Evolutionary conservation across 805 yeast genomes (phyloP).

Genomic region (Wickerhamiella spandovensis): DNA sequence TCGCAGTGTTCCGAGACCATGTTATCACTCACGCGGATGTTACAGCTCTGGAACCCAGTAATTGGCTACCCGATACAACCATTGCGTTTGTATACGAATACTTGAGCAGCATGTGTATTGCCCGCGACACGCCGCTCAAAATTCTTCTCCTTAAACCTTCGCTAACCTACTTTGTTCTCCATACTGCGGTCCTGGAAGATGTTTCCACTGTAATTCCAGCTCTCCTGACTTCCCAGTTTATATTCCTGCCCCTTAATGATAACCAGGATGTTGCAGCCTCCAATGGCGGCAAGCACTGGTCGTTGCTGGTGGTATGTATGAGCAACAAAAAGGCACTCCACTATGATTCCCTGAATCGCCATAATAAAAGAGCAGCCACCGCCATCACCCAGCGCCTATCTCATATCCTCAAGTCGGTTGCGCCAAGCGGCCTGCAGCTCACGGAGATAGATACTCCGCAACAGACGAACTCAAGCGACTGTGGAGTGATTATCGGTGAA

Average conservation of each 20-base stretch:
- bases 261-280: not conserved
- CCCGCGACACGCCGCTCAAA: not conserved
- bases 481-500: slow-evolving; percentile 32
- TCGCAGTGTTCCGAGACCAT: slow-evolving; percentile 1
- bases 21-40: slow-evolving; percentile 29
- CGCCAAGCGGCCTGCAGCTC: not conserved
- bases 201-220: not conserved
- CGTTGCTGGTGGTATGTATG: slow-evolving; percentile 3
- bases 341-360: slow-evolving; percentile 1
- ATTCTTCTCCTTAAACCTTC: not conserved
- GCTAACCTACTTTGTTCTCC: not conserved
- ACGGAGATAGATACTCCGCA: slow-evolving; percentile 31
- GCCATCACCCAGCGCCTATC: not conserved
- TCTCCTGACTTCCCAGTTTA: slow-evolving; percentile 27
- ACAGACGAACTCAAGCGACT: slow-evolving; percentile 37
- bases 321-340: slow-evolving; percentile 1
- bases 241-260: slow-evolving; percentile 28
- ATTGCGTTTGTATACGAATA: slow-evolving; percentile 50
- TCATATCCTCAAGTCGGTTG: not conserved
- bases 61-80: slow-evolving; percentile 66
- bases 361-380: not conserved
- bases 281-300: slow-evolving; percentile 20
- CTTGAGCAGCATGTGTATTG: slow-evolving; percentile 25
- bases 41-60: slow-evolving; percentile 42
- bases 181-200: not conserved